phyloP scores from a whole-genome alignment of 2,329 filamentous ascomycete species.

The Penicillium sp. region DNA sequence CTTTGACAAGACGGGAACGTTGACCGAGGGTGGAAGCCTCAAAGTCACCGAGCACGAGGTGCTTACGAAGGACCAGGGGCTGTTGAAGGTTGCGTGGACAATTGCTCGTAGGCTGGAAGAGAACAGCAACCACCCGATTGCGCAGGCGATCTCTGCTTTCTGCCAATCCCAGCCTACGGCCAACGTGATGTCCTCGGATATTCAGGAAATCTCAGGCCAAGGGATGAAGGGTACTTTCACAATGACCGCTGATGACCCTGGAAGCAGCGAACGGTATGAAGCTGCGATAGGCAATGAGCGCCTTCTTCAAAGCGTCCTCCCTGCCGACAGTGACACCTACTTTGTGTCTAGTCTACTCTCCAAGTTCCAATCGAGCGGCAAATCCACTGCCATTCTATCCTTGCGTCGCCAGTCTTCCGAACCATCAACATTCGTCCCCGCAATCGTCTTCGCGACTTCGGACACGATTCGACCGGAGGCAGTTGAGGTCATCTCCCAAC shows the following conservation, averaged over 20 bases:
- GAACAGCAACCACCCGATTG: constrained; percentile 62
- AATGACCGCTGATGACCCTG: constrained; percentile 26
- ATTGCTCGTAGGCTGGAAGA: constrained; percentile 57
- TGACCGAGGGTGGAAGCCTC: constrained; percentile 67
- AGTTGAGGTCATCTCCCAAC: constrained; percentile 61
- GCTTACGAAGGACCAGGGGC: constrained; percentile 35
- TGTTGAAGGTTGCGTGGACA: constrained; percentile 47
- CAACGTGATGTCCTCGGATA: constrained; percentile 36
- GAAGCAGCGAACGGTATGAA: constrained; percentile 39
- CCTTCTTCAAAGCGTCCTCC: constrained; percentile 44
- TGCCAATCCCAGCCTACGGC: constrained; percentile 39
- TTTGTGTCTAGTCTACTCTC: constrained; percentile 39
- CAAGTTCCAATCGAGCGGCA: constrained; percentile 45
- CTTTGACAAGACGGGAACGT: constrained; percentile 86
- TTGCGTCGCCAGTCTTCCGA: constrained; percentile 31
- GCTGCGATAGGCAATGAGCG: constrained; percentile 62
- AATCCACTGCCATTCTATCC: constrained; percentile 49
- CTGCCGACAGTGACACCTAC: constrained; percentile 35
- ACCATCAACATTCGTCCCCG: constrained; percentile 48
- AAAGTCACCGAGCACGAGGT: constrained; percentile 56
- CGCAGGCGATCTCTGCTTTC: constrained; percentile 56
- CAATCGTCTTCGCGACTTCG: constrained; percentile 72
- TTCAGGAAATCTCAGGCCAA: constrained; percentile 60
- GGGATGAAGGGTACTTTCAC: constrained; percentile 58
- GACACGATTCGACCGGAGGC: constrained; percentile 81